These are phyloP conservation scores for Arthrobotrys entomopaga DNA, from an alignment of 2,329 filamentous ascomycete genomes.

Conservation along the genomic window DNA sequence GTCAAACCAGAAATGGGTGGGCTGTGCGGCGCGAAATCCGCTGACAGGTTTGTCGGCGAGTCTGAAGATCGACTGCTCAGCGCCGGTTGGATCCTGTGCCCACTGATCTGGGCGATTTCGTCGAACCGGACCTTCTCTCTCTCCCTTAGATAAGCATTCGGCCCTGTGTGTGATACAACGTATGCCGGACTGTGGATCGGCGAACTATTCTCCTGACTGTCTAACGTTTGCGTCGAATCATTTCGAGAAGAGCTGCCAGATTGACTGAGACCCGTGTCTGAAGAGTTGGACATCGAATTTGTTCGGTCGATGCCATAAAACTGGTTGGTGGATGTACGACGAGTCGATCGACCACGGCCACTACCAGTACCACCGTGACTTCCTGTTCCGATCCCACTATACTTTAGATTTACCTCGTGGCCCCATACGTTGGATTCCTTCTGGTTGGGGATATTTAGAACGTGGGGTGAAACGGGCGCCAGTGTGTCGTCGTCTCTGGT, in stretches of 20 bases:
- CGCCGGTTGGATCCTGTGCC: slow-evolving; percentile 47
- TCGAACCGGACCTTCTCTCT: slow-evolving; percentile 49
- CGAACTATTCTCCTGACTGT: slow-evolving; percentile 45
- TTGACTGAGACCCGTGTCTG: slow-evolving; percentile 45
- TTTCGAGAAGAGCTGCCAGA: slow-evolving; percentile 50
- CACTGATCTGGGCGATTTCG: slow-evolving; percentile 48
- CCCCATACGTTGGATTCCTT: slow-evolving; percentile 40
- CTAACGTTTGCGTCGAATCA: slow-evolving; percentile 47
- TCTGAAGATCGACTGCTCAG: slow-evolving; percentile 41
- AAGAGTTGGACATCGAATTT: slow-evolving; percentile 53
- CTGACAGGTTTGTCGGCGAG: slow-evolving; percentile 46
- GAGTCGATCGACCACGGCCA: neutral
- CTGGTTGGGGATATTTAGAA: slow-evolving; percentile 48
- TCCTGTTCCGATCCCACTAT: slow-evolving; percentile 27
- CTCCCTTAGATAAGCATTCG: slow-evolving; percentile 26
- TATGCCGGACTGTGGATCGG: slow-evolving; percentile 45
- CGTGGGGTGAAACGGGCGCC: slow-evolving; percentile 29
- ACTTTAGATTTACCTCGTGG: slow-evolving; percentile 41
- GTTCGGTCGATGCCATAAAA: slow-evolving; percentile 44
- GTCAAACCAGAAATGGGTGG: slow-evolving; percentile 15
- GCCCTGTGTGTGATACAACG: slow-evolving; percentile 35
- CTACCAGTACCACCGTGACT: slow-evolving; percentile 8
- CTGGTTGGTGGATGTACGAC: slow-evolving; percentile 11
- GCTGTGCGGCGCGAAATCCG: slow-evolving; percentile 45
- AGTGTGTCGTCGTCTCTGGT: slow-evolving; percentile 25